Base-by-base conservation (phyloP, 169 alveolate genomes). In the Babesia divergens region DNA sequence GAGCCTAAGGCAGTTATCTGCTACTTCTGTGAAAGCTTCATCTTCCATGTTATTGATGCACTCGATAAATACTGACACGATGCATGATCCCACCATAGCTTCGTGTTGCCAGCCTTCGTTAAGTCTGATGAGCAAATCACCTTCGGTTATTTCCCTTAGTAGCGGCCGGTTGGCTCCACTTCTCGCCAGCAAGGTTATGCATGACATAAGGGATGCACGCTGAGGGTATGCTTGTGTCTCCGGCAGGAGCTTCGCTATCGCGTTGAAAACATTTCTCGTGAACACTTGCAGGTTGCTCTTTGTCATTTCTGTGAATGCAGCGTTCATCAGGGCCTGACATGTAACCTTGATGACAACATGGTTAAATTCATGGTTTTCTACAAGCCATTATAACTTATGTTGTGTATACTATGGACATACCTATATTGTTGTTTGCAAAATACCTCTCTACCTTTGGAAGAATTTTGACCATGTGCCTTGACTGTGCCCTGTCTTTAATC, bases 1-100 rank as follows among this genome's bases (percentile, higher is more conserved):
- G 37, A 62, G 47, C 72, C 59, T 16, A 50, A 62, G 72, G 59
- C 72, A 62, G 47, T 62, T 62, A 31, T 62, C 72, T 7, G 72
- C 72, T 49, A 62, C 72, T 9, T 34, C 43, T 1, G 49, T 42
- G 72, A 62, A 47, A 29, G 43, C 72, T 28, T 28, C 54, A 47
- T 62, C 72, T 6, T 35, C 1, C 59, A 62, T 4, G 35, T 62
- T 56, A n/a, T 62, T 24, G 38, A 62, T 32, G 53, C 72, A 13
- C 46, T 62, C 72, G 28, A 62, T 37, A 46, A 62, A 62, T 0
- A 62, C 72, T 9, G 72, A 62, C 28, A 62, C 35, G 31, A 62
- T 46, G 32, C 44, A 62, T 7, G 47, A 31, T 0, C 60, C 56
- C 46, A 62, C 40, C 72, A 62, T 62, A 7, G 72, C 51, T 28